These are phyloP conservation scores for Terana coerulea DNA, from an alignment of 768 basidiomycete genomes.

Conservation along the genomic window DNA sequence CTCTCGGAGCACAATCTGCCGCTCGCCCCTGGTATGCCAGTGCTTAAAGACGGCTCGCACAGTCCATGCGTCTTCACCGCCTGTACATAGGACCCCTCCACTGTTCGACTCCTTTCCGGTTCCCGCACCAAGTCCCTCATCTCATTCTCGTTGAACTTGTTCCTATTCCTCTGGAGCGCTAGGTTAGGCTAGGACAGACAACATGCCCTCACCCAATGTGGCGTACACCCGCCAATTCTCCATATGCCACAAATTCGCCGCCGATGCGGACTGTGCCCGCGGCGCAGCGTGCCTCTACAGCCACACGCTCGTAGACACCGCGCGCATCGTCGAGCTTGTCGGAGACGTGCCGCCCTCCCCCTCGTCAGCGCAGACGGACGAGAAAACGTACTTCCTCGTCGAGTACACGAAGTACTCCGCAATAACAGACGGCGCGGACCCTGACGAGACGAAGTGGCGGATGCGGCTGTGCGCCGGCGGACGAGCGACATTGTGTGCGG, in stretches of 20 bases:
- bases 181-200: background rate
- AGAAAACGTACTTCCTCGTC: constrained; percentile 11
- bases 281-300: constrained; percentile 3
- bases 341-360: background rate
- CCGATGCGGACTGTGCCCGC: background rate
- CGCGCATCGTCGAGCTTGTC: constrained; percentile 6
- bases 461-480: constrained; percentile 9
- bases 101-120: too few species aligned
- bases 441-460: constrained; percentile 8
- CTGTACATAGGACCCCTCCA: too few species aligned
- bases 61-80: too few species aligned
- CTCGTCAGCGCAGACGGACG: background rate
- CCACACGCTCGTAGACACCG: constrained; percentile 13
- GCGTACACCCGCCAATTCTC: constrained; percentile 5
- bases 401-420: constrained; percentile 14
- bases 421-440: background rate
- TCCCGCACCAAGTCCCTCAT: too few species aligned
- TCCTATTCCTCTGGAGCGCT: too few species aligned
- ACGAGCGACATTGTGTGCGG: constrained; percentile 7
- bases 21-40: too few species aligned
- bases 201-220: background rate
- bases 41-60: too few species aligned
- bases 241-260: background rate
- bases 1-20: too few species aligned
- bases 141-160: too few species aligned